Conservation (phyloP, 208 protist species). For the Trypanosoma cruzi region DNA sequence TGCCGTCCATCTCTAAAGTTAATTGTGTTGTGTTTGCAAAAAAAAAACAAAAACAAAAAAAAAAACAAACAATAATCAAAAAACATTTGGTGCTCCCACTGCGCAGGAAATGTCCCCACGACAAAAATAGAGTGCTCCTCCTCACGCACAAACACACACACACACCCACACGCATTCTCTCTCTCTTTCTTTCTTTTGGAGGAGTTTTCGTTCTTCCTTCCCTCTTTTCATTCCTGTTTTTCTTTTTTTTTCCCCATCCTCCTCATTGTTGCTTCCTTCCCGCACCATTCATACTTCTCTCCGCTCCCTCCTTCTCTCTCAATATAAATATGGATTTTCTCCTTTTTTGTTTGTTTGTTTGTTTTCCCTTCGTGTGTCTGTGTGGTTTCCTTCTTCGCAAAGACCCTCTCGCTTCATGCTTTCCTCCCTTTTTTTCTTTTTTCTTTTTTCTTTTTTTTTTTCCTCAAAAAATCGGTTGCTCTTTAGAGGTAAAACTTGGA, state of each 20-base stretch:
- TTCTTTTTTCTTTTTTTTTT: constrained; percentile 11
- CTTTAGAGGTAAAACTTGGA: constrained; percentile 98
- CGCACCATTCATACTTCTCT: neutral
- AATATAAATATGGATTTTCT: no score
- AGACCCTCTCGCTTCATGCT: neutral
- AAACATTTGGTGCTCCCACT: no score
- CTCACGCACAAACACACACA: no score
- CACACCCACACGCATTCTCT: no score
- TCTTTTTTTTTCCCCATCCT: neutral
- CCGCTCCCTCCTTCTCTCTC: no score
- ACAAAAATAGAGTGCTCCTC: no score
- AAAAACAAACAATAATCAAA: no score
- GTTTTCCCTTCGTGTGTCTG: no score
- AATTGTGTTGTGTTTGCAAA: constrained; percentile 2
- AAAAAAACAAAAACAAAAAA: no score
- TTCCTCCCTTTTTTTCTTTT: constrained; percentile 5
- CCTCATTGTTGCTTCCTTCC: neutral
- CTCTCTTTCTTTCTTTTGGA: no score
- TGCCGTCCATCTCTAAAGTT: no score
- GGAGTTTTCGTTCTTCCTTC: neutral
- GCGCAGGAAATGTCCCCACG: no score
- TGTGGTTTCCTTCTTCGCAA: neutral
- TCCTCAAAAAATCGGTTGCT: neutral
- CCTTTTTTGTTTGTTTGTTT: neutral
- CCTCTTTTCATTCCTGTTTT: neutral